Evolutionary conservation across 352 stramenopile species (phyloP).

Genomic region (Pseudoperonospora humuli): DNA sequence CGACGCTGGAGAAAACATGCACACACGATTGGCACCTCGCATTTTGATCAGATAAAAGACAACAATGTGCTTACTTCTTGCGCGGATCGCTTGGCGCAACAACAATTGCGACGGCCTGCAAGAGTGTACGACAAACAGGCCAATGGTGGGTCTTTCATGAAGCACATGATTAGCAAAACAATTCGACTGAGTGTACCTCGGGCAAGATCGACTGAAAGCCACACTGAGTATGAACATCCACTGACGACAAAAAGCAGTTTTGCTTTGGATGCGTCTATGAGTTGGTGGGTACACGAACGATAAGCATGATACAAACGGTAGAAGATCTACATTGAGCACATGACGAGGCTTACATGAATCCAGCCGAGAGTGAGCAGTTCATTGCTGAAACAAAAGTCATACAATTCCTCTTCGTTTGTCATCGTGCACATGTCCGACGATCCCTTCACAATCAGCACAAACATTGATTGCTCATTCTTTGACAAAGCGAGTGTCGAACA

Average conservation of each 20-base stretch:
- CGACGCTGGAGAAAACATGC: slow-evolving; percentile 39
- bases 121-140: slow-evolving; percentile 1
- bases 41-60: neutral
- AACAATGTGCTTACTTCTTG: slow-evolving; percentile 36
- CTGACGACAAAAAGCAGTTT: slow-evolving; percentile 84
- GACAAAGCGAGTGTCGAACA: too few species aligned
- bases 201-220: slow-evolving; percentile 86
- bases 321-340: neutral
- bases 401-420: slow-evolving; percentile 85
- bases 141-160: slow-evolving; percentile 2
- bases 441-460: slow-evolving; percentile 30
- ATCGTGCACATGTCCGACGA: slow-evolving; percentile 83
- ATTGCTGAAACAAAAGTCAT: slow-evolving; percentile 80
- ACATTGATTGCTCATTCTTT: neutral
- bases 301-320: neutral
- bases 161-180: neutral
- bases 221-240: slow-evolving; percentile 88
- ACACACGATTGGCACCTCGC: neutral
- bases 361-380: slow-evolving; percentile 86
- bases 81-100: slow-evolving; percentile 63
- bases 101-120: slow-evolving; percentile 78
- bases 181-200: slow-evolving; percentile 34
- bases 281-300: neutral
- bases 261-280: slow-evolving; percentile 79
- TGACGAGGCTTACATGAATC: slow-evolving; percentile 72